These are phyloP conservation scores for Spathaspora girioi DNA, from an alignment of 805 yeast species.

Conservation along the genomic window DNA sequence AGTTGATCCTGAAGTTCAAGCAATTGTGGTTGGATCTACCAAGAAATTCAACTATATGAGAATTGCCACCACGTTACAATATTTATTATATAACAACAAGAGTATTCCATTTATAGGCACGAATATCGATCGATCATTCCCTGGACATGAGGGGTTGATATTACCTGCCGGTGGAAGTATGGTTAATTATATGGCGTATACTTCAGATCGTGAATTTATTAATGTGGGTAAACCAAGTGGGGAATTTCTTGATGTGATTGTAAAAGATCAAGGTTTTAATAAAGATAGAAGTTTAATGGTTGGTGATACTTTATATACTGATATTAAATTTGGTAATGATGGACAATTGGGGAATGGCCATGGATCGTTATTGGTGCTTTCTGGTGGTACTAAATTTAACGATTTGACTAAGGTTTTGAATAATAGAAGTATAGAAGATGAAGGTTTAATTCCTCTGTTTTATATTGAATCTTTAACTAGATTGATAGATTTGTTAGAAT, in stretches of 20 bases:
- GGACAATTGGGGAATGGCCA: constrained; percentile 28
- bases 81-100: constrained; percentile 28
- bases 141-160: constrained; percentile 33
- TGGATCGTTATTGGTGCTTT: constrained; percentile 30
- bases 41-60: constrained; percentile 34
- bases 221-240: constrained; percentile 39
- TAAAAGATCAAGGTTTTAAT: constrained; percentile 23
- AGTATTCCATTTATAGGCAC: constrained; percentile 36
- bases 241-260: constrained; percentile 25
- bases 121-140: constrained; percentile 39
- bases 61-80: constrained; percentile 34
- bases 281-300: constrained; percentile 31
- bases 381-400: constrained; percentile 30
- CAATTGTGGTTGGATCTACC: constrained; percentile 39
- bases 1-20: constrained; percentile 37
- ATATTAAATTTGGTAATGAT: constrained; percentile 41
- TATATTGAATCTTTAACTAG: constrained; percentile 31
- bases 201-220: constrained; percentile 28
- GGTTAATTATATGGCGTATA: constrained; percentile 34
- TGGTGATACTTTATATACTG: constrained; percentile 41
- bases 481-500: constrained; percentile 12
- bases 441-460: constrained; percentile 23
- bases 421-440: constrained; percentile 5
- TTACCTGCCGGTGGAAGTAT: constrained; percentile 42
- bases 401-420: constrained; percentile 18